Conservation (phyloP, 1,139 yeast species). For the Candida sp. region DNA sequence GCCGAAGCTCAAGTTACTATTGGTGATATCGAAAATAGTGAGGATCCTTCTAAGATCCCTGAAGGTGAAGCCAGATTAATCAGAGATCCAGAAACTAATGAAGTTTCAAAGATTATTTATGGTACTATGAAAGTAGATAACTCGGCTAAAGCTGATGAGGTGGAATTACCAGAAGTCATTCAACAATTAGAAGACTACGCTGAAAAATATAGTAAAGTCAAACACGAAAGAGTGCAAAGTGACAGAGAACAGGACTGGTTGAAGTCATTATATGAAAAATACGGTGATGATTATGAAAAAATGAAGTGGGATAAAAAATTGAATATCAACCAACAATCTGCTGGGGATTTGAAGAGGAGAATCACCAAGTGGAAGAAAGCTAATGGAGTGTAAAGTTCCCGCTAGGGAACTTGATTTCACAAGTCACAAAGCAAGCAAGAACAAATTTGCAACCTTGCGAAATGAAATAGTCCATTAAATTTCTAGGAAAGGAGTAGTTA, state of each 20-base stretch:
- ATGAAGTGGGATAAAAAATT: constrained; percentile 93
- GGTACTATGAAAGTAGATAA: constrained; percentile 49
- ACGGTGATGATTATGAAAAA: constrained; percentile 84
- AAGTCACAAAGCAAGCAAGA: background rate
- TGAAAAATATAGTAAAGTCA: constrained; percentile 39
- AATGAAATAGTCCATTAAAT: too few relatives aligned
- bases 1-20: constrained; percentile 25
- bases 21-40: constrained; percentile 38
- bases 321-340: constrained; percentile 78
- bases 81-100: constrained; percentile 66
- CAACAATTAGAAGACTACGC: constrained; percentile 71
- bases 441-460: too few relatives aligned
- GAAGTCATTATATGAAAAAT: constrained; percentile 57
- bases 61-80: constrained; percentile 83
- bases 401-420: background rate
- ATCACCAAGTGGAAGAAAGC: constrained; percentile 63
- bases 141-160: constrained; percentile 19
- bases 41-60: constrained; percentile 57
- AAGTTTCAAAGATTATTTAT: constrained; percentile 65
- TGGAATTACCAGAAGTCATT: constrained; percentile 50
- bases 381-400: constrained; percentile 13
- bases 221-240: constrained; percentile 55
- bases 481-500: too few relatives aligned
- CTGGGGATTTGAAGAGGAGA: constrained; percentile 77
- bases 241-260: constrained; percentile 80